phyloP scores from a whole-genome alignment of 2,329 filamentous ascomycete species.

The Microsporum ferrugineum region DNA sequence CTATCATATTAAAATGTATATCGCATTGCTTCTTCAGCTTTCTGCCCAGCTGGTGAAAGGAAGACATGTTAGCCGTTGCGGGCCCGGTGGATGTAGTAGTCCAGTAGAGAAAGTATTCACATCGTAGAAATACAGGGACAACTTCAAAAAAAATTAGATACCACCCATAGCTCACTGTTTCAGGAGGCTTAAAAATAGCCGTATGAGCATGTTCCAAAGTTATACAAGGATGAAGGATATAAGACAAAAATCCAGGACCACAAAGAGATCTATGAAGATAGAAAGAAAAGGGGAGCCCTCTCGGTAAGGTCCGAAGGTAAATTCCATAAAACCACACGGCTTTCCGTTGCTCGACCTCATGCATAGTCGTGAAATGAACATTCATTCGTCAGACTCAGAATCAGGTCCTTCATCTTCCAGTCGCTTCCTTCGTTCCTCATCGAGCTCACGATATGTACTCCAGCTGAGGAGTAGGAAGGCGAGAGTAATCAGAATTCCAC shows the following conservation, averaged over 20 bases:
- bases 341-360: no score
- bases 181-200: background rate
- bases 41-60: background rate
- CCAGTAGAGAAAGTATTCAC: background rate
- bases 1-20: background rate
- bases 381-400: constrained; percentile 33
- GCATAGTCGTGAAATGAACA: background rate
- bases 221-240: background rate
- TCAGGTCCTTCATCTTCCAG: constrained; percentile 32
- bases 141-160: background rate
- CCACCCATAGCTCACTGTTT: background rate
- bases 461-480: constrained; percentile 81
- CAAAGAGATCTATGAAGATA: background rate
- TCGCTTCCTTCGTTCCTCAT: constrained; percentile 61
- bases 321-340: background rate
- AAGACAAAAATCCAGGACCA: background rate
- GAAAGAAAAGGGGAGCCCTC: background rate
- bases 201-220: background rate
- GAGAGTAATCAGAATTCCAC: constrained; percentile 75
- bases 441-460: constrained; percentile 89
- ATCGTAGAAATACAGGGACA: background rate
- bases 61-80: background rate
- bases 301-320: background rate
- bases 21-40: background rate
- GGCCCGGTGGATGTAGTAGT: background rate